Conservation (phyloP, 2,329 filamentous ascomycete species). For the Stachybotrys elegans region DNA sequence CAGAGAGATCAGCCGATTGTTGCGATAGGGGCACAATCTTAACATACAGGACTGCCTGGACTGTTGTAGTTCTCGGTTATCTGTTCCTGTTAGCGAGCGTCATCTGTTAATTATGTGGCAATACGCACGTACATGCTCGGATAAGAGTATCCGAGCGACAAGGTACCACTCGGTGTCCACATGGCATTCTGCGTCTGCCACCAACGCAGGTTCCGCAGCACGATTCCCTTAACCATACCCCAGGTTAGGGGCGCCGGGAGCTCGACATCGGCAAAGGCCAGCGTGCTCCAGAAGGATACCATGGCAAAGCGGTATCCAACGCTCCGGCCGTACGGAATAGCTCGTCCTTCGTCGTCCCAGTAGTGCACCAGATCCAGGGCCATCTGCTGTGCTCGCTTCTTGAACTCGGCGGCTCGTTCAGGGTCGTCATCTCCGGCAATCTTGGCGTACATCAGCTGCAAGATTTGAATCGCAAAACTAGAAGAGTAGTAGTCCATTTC, state of each 20-base stretch:
- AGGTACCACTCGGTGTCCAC: slow-evolving; percentile 68
- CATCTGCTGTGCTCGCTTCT: slow-evolving; percentile 58
- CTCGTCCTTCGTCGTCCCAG: slow-evolving; percentile 65
- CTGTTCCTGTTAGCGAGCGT: slow-evolving; percentile 25
- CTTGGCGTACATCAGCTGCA: slow-evolving; percentile 73
- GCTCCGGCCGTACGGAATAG: slow-evolving; percentile 73
- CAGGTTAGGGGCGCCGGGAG: slow-evolving; percentile 67
- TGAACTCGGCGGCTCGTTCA: slow-evolving; percentile 63
- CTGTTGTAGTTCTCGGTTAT: slow-evolving; percentile 83
- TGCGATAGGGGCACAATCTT: not conserved
- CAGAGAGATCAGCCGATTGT: slow-evolving; percentile 5
- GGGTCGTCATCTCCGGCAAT: slow-evolving; percentile 64
- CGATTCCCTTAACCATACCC: slow-evolving; percentile 74
- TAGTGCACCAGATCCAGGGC: slow-evolving; percentile 72
- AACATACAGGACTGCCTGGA: slow-evolving; percentile 55
- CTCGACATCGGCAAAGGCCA: slow-evolving; percentile 71
- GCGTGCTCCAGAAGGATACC: slow-evolving; percentile 76
- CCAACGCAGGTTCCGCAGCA: slow-evolving; percentile 71
- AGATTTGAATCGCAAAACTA: slow-evolving; percentile 75
- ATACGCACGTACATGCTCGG: slow-evolving; percentile 64
- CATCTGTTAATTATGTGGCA: slow-evolving; percentile 5
- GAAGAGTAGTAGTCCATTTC: slow-evolving; percentile 84
- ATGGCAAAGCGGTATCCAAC: slow-evolving; percentile 81
- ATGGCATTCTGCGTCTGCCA: slow-evolving; percentile 73
- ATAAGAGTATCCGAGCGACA: slow-evolving; percentile 73